A percentile compares a stretch with the other conserved stretches of the same genome.
These are phyloP conservation scores for Colletotrichum salicis DNA, from an alignment of 2,329 filamentous ascomycete species.

Conservation along the genomic window DNA sequence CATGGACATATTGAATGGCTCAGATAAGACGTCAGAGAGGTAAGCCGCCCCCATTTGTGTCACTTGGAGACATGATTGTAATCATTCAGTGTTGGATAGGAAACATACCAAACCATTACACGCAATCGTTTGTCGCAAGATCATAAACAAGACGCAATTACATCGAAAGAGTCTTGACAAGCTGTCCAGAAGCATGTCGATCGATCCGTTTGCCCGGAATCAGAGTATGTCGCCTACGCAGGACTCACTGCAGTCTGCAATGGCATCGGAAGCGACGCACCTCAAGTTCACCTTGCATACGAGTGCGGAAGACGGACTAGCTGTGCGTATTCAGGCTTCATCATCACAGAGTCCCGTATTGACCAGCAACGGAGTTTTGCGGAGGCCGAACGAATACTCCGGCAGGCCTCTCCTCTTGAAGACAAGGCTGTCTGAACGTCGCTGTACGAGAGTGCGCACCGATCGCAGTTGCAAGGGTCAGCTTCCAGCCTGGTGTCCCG, in stretches of 20 bases:
- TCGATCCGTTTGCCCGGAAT: background rate
- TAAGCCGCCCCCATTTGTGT: no score
- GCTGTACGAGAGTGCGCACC: background rate
- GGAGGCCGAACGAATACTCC: background rate
- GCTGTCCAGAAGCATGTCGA: background rate
- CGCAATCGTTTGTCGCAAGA: no score
- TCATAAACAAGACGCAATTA: fast-evolving
- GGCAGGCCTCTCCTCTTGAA: background rate
- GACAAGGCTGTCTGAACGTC: background rate
- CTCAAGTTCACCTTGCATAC: background rate
- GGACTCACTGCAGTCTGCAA: background rate
- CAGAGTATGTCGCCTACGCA: no score
- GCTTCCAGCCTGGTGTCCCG: background rate
- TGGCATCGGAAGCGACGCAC: background rate
- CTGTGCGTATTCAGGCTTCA: background rate
- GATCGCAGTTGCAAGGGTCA: background rate
- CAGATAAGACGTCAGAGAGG: no score
- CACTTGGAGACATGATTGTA: no score
- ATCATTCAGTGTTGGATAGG: no score
- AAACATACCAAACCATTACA: no score
- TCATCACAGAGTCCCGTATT: background rate
- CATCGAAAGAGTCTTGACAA: no score
- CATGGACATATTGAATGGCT: no score
- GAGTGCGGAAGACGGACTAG: background rate
- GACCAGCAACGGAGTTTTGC: background rate